Base-by-base conservation (phyloP, 2,329 filamentous ascomycete species). In the Stagonosporopsis tanaceti region DNA sequence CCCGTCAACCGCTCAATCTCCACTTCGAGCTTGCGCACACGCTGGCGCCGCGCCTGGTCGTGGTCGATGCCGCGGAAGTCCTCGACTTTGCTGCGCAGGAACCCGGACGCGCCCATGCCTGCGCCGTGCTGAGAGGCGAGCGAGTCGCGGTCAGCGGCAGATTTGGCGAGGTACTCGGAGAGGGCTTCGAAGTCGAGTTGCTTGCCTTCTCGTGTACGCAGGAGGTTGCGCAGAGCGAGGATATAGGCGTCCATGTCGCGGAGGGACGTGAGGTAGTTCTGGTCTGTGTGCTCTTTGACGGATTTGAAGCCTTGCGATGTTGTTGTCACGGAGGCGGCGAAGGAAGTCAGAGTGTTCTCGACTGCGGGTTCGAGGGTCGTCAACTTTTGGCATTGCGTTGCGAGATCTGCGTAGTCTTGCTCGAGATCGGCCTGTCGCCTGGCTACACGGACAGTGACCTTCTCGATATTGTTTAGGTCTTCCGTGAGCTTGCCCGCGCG, bases 171-270 rank as follows among this genome's bases (percentile, higher is more conserved):
- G 77, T 98, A 98, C 74, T 98, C 94, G 27, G 93, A 96, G 32
- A 99, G 84, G 64, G 92, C 93, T 79, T 99, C 95, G 71, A 94
- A 97, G 79, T 99, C 95, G 56, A 99, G 89, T 76, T 99, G 95
- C 76, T 99, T 99, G 80, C 96, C 93, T 80, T 99, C 95, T 34
- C 95, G 89, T 1, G 92, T 92, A 76, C 96, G 96, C 62, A 99
- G 87, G 5, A 99, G 87, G 24, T 87, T 84, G 77, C 96, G 96
- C 44, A 98, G 82, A 0, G 93, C 90, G n/a, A 86, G 80, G 64
- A 93, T 94, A 78, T 98, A 99, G 25, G 93, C 90, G 69, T 96
- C 91, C 93, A 98, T 97, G 78, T 99, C 95, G 47, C 93, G 88
- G 50, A 99, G 83, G 53, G 90, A 94, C 65, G 92, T 92, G 1